Base-by-base conservation (phyloP, 2,329 filamentous ascomycete species). In the Leptographium radiaticola region DNA sequence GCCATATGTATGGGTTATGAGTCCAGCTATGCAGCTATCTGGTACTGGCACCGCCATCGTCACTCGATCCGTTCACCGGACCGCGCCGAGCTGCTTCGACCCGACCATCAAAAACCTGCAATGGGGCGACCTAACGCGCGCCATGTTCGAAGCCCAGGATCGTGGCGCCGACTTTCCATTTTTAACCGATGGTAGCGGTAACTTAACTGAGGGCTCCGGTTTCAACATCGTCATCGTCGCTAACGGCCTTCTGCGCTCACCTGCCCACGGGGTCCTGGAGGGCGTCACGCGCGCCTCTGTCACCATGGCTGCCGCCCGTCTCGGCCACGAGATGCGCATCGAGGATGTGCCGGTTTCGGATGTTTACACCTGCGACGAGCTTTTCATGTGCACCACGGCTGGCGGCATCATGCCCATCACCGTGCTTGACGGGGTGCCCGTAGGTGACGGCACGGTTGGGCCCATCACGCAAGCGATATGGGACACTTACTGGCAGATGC, bases 391-490 rank as follows among this genome's bases (percentile, higher is more conserved):
- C 56, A 77, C 74, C 0, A 77, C 75, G 16, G 74, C 75, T 0
- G 75, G 75, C 1, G 75, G 75, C 0, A 68, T 77, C 20, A 77
- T 77, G 74, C 74, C 74, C 0, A 75, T 77, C 31, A 75, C 71
- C 0, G 55, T 52, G 0, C 61, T 77, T 2, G 75, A 77, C 59
- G 73, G 68, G 0, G 58, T 66, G 52, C 64, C 66, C 0, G 62
- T 77, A 0, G 66, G 65, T 2, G 64, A 64, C 53, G 74, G 73
- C 1, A 66, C 69, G 58, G 54, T 75, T 31, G 74, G 75, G 0
- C 65, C 69, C 1, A 61, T 76, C 13, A 76, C 75, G 0, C 68
- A 63, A 61, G 65, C 60, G 51, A 75, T 77, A 20, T 76, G 74
- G 73, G 73, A 76, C 63, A 62, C 58, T 1, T 77, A 77, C 58